Evolutionary conservation across 768 basidiomycete genomes (phyloP).

Genomic region (Panaeolus cyanescens): DNA sequence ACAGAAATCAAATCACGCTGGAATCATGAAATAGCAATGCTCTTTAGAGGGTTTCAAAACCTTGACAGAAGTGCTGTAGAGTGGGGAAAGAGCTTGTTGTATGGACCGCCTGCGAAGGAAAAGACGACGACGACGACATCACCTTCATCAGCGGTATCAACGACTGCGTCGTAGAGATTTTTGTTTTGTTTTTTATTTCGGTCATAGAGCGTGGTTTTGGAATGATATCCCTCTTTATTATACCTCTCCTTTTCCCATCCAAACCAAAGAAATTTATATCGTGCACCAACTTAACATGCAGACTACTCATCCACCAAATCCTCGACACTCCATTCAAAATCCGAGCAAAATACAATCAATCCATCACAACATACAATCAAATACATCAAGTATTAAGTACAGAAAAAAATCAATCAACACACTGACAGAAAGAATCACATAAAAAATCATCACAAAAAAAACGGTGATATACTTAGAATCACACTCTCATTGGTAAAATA

Average conservation of each 20-base stretch:
- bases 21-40: slow-evolving; percentile 56
- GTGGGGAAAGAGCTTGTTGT: slow-evolving; percentile 49
- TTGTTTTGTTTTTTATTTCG: not conserved
- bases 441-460: too few relatives aligned
- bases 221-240: slow-evolving; percentile 1
- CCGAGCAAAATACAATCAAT: not conserved
- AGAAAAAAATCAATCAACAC: too few relatives aligned
- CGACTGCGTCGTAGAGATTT: not conserved
- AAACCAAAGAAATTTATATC: not conserved
- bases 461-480: too few relatives aligned
- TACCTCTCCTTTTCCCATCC: not conserved
- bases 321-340: not conserved
- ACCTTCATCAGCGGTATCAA: slow-evolving; percentile 4
- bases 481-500: too few relatives aligned
- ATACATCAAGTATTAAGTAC: slow-evolving; percentile 6
- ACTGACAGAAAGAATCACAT: too few relatives aligned
- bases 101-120: slow-evolving; percentile 32
- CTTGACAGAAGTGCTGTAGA: slow-evolving; percentile 49
- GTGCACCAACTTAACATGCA: not conserved
- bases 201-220: not conserved
- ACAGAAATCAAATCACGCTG: slow-evolving; percentile 54
- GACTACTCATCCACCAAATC: not conserved
- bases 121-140: not conserved
- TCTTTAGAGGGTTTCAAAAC: slow-evolving; percentile 43
- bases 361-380: not conserved